phyloP scores from a whole-genome alignment of 768 basidiomycete species.

The Paxillus rubicundulus region DNA sequence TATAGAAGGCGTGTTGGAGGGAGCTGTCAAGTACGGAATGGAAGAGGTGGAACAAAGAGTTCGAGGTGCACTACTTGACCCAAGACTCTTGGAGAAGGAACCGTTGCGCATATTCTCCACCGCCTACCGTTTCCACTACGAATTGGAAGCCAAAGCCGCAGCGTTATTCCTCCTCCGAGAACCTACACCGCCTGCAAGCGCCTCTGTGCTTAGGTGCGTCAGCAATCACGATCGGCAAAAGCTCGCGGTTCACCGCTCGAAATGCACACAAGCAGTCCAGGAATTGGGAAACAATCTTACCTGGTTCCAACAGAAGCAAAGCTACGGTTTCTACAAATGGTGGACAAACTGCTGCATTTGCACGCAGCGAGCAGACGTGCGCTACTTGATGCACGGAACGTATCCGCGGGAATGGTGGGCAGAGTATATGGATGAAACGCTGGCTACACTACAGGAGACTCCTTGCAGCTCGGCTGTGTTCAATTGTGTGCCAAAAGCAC shows the following conservation, averaged over 20 bases:
- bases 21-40: conserved; percentile 31
- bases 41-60: conserved; percentile 25
- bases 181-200: conserved; percentile 4
- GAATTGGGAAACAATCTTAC: conserved; percentile 18
- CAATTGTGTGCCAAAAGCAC: conserved; percentile 14
- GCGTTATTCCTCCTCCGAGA: conserved; percentile 25
- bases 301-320: conserved; percentile 23
- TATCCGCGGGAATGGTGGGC: conserved; percentile 33
- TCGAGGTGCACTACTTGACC: conserved; percentile 25
- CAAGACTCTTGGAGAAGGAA: conserved; percentile 24
- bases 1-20: conserved; percentile 25
- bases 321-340: conserved; percentile 26
- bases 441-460: conserved; percentile 17
- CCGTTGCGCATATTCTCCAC: conserved; percentile 34
- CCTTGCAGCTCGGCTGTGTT: conserved; percentile 22
- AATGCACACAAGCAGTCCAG: conserved; percentile 17
- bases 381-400: conserved; percentile 23
- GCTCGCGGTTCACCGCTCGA: conserved; percentile 20
- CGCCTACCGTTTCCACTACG: conserved; percentile 31
- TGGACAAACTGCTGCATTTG: conserved; percentile 30
- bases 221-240: conserved; percentile 8
- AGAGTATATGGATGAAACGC: conserved; percentile 30
- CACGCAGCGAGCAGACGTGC: conserved; percentile 17
- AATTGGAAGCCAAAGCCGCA: conserved; percentile 31
- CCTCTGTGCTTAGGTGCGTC: conserved; percentile 4